Percentiles rank a stretch among this genome's conserved stretches.
These are phyloP conservation scores for Epichloe aotearoae DNA, from an alignment of 2,329 filamentous ascomycete species.

Conservation along the genomic window DNA sequence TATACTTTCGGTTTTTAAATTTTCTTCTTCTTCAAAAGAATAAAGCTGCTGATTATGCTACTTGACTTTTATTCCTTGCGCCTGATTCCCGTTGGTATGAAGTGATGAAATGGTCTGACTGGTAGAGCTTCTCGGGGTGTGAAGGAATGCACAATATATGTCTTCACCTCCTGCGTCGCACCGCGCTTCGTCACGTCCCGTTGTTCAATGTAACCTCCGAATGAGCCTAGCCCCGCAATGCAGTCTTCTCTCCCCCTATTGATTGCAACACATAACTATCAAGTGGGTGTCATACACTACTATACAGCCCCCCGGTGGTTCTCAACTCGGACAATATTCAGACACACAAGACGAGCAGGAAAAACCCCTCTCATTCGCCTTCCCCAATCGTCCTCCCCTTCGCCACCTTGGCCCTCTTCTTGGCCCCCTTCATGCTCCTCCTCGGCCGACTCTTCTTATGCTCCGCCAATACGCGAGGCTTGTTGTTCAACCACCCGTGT, in stretches of 20 bases:
- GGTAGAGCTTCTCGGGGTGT: not conserved
- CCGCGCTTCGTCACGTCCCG: no score
- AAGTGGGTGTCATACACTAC: no score
- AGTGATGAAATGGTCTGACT: slow-evolving; percentile 28
- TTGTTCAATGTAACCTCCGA: no score
- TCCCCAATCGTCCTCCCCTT: slow-evolving; percentile 9
- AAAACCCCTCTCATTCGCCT: no score
- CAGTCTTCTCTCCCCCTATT: no score
- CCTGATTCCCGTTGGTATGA: slow-evolving; percentile 4
- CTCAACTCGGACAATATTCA: no score
- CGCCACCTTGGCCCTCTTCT: slow-evolving; percentile 27
- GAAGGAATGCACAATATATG: no score
- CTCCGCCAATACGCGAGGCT: slow-evolving; percentile 35
- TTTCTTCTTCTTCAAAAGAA: slow-evolving; percentile 1
- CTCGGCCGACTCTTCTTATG: slow-evolving; percentile 45
- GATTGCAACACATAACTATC: no score
- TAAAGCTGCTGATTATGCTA: slow-evolving; percentile 4
- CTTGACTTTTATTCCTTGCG: slow-evolving; percentile 4
- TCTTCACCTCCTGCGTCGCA: no score
- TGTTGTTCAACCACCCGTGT: slow-evolving; percentile 54
- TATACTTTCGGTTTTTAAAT: slow-evolving; percentile 3
- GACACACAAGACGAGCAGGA: no score
- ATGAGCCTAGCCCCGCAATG: no score
- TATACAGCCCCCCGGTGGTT: no score
- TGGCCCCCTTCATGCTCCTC: slow-evolving; percentile 53